Conservation (phyloP, 1,284 basidiomycete genomes). For the Pholiota adiposa region DNA sequence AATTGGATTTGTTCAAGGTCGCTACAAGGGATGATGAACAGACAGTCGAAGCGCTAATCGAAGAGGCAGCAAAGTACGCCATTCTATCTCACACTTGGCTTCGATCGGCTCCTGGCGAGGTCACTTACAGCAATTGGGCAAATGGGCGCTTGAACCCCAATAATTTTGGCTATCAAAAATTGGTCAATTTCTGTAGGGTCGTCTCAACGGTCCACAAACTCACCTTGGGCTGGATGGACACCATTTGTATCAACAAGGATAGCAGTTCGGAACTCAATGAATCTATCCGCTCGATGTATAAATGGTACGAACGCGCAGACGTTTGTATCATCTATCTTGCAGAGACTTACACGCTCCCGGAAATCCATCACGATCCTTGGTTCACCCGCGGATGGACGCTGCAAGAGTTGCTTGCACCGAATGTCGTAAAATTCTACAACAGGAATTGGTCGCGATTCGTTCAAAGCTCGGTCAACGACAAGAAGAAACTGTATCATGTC, state of each 20-base stretch:
- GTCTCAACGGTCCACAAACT: not conserved
- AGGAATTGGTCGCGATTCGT: not conserved
- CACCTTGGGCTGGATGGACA: not conserved
- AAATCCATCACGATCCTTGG: not conserved
- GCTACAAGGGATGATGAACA: not conserved
- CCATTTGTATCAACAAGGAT: constrained; percentile 1
- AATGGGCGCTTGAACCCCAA: not conserved
- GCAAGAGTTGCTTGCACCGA: not conserved
- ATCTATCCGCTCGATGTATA: not conserved
- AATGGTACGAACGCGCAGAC: not conserved
- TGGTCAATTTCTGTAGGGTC: not conserved
- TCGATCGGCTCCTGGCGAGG: not conserved
- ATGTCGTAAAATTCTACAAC: not conserved
- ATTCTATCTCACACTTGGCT: constrained; percentile 2
- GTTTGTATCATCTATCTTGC: not conserved
- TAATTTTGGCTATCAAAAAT: not conserved
- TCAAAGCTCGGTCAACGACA: not conserved
- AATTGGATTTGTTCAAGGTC: not conserved
- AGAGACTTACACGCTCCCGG: not conserved
- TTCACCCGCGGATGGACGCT: constrained; percentile 1
- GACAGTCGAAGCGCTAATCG: no score
- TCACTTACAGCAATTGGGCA: not conserved
- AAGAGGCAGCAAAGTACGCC: no score
- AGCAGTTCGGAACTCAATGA: constrained; percentile 3
- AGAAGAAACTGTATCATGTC: no score